Evolutionary conservation across 2,329 filamentous ascomycete species (phyloP).

Genomic region (Nemania serpens): DNA sequence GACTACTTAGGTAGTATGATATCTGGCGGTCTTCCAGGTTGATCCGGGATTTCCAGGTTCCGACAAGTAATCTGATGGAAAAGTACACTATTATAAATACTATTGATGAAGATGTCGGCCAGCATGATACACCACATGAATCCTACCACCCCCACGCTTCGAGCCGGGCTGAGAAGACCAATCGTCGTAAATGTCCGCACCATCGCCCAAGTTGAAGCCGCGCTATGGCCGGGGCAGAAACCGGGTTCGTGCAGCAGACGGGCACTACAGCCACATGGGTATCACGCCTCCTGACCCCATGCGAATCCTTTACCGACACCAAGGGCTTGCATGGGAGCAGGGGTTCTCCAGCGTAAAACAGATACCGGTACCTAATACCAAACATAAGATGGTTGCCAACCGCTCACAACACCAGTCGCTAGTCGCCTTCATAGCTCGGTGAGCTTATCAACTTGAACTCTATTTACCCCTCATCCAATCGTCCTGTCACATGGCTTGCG

Average conservation of each 20-base stretch:
- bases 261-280: constrained; percentile 9
- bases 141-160: constrained; percentile 16
- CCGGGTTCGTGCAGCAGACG: constrained; percentile 7
- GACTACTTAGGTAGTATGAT: too few species aligned
- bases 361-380: constrained; percentile 7
- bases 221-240: constrained; percentile 1
- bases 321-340: constrained; percentile 16
- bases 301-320: constrained; percentile 8
- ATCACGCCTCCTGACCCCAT: background rate
- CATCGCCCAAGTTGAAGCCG: constrained; percentile 1
- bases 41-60: too few species aligned
- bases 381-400: constrained; percentile 15
- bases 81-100: background rate
- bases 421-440: background rate
- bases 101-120: background rate
- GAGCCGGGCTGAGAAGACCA: background rate
- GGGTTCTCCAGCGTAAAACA: constrained; percentile 21
- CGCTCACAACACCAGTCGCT: constrained; percentile 13
- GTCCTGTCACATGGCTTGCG: constrained; percentile 16
- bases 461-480: constrained; percentile 22
- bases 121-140: background rate
- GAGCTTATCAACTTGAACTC: constrained; percentile 16
- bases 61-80: background rate
- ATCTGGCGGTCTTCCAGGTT: too few species aligned
- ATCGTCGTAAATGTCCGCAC: background rate